Percentiles rank a stretch among this genome's conserved stretches.
Conservation (phyloP, 345 rosid genomes). For the Euphorbia peplus region DNA sequence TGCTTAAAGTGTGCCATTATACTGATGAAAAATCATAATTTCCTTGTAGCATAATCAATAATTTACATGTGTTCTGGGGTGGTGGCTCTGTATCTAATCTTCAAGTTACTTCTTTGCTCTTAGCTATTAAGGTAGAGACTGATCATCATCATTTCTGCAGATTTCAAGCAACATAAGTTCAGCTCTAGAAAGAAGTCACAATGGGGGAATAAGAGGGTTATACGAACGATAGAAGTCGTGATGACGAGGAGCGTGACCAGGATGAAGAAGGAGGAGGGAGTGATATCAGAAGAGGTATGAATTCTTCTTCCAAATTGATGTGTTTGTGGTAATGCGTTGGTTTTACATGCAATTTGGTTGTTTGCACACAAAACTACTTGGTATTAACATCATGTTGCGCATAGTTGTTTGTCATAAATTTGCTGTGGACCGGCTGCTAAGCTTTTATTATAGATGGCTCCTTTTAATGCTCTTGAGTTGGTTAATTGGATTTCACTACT, state of each 20-base stretch:
- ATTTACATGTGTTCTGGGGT: no score
- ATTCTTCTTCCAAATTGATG: neutral
- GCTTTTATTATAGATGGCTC: neutral
- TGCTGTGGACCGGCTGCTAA: neutral
- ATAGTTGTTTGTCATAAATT: neutral
- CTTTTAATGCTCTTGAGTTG: neutral
- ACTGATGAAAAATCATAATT: no score
- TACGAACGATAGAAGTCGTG: no score
- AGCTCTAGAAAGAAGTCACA: conserved; percentile 67
- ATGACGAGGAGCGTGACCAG: conserved; percentile 47
- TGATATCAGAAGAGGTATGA: conserved; percentile 67
- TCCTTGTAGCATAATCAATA: no score
- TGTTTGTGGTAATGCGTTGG: neutral
- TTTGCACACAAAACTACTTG: no score
- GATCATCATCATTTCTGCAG: conserved; percentile 32
- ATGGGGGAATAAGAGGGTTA: conserved; percentile 67
- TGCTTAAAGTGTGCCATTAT: no score
- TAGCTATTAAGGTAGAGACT: neutral
- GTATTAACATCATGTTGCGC: neutral
- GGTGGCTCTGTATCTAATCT: no score
- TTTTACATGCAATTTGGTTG: no score
- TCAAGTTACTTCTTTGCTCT: no score
- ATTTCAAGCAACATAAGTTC: conserved; percentile 24
- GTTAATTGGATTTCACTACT: neutral
- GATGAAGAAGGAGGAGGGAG: conserved; percentile 63